Evolutionary conservation across 1,284 basidiomycete genomes (phyloP), one percentile per base, ranked within the genome.

Genomic region (Takashimella tepidaria): DNA sequence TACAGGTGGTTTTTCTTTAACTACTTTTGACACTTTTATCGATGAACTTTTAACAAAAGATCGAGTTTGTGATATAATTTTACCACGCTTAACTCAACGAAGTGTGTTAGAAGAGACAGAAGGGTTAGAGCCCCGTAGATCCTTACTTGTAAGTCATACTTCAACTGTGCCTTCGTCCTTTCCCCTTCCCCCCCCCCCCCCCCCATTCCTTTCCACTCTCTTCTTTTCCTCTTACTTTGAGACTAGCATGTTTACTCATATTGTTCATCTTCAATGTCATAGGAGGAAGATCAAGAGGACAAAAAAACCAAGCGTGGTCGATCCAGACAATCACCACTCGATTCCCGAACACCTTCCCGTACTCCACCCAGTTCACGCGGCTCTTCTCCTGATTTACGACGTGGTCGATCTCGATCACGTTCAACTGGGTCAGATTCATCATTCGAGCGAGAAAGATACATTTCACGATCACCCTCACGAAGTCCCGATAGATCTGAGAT

Each of bases 51-150:
- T 98, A 22, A 84, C 81, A 1, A 85, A 96, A 70, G 93, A 98
- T 58, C 83, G 93, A 56, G 93, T 93, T 1, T 98, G 93, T 74
- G 95, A 98, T 75, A 89, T 92, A 63, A 98, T 98, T 63, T 78
- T 99, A 47, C 96, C 96, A 4, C 84, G 96, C 43, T 77, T 98
- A 58, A 84, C 85, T 2, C 91, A 87, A 77, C 83, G 96, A 19
- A 82, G 85, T 52, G 85, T 91, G 1, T 78, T 98, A 13, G 95
- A 98, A 77, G 92, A 96, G 66, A 88, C 84, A 21, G 88, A 91
- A 51, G 93, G 96, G 1, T 80, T 99, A 41, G 84, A 86, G 0
- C 86, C 88, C 3, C 79, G 91, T 19, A 84, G 86, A 70, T 91
- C 88, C 68, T 82, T 85, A 47, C 75, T 97, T 20, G 79, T 59